phyloP scores from a whole-genome alignment of 768 basidiomycete genomes.

The Favolaschia claudopus region DNA sequence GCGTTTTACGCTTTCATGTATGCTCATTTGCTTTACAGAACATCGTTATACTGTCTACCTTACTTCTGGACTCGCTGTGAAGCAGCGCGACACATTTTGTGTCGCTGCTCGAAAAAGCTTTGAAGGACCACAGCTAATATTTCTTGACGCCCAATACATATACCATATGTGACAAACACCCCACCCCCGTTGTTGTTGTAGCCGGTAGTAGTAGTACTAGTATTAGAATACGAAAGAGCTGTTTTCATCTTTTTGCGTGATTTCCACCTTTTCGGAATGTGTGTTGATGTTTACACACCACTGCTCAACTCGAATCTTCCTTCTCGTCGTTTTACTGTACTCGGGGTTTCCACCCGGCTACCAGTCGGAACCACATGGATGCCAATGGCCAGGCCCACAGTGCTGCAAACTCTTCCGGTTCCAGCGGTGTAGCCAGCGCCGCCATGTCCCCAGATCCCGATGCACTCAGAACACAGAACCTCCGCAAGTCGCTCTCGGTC shows the following conservation, averaged over 20 bases:
- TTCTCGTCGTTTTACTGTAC: too few relatives aligned
- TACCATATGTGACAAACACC: too few relatives aligned
- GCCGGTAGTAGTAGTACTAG: not conserved
- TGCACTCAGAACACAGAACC: conserved; percentile 44
- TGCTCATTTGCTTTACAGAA: conserved; percentile 3
- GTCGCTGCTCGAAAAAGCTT: not conserved
- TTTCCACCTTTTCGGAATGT: not conserved
- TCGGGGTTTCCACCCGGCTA: too few relatives aligned
- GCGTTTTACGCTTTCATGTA: too few relatives aligned
- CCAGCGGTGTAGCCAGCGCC: not conserved
- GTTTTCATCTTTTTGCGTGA: not conserved
- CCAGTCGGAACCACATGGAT: too few relatives aligned
- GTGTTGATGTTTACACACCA: too few relatives aligned
- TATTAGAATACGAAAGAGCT: too few relatives aligned
- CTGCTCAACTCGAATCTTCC: too few relatives aligned
- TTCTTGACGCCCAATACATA: not conserved
- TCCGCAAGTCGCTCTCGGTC: conserved; percentile 80
- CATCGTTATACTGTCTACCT: not conserved
- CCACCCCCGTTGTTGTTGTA: conserved; percentile 8
- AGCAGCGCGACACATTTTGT: too few relatives aligned
- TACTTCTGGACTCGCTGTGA: not conserved
- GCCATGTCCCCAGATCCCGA: conserved; percentile 32
- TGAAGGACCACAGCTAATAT: conserved; percentile 14
- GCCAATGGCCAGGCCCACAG: too few relatives aligned
- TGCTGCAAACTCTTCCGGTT: not conserved